Evolutionary conservation across 768 basidiomycete species (phyloP).

Genomic region (Rhizopogon vesiculosus): DNA sequence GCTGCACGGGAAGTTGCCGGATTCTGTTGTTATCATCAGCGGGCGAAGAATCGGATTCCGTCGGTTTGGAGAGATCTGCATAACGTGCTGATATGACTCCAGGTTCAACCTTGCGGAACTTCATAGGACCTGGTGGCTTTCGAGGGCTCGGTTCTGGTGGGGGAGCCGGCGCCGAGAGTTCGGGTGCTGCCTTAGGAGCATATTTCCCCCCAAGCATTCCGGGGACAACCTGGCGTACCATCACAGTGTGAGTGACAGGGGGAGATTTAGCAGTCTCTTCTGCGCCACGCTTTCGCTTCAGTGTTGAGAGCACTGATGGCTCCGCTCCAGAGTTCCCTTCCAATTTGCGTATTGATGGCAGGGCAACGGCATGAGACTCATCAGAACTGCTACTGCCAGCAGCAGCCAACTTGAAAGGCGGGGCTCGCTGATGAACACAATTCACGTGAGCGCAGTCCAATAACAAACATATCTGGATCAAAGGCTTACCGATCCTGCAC

Average conservation of each 20-base stretch:
- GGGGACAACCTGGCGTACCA: constrained; percentile 32
- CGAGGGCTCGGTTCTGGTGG: constrained; percentile 10
- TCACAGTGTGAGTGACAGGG: constrained; percentile 22
- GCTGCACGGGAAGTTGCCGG: neutral
- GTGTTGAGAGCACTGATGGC: constrained; percentile 8
- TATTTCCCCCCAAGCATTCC: constrained; percentile 27
- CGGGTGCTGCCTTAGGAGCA: constrained; percentile 15
- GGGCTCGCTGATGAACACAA: constrained; percentile 3
- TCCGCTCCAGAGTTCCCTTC: neutral
- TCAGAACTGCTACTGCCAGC: constrained; percentile 12
- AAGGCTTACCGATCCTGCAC: neutral
- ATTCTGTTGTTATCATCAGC: neutral
- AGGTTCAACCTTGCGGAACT: constrained; percentile 35
- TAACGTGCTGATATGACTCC: constrained; percentile 30
- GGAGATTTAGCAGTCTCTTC: constrained; percentile 10
- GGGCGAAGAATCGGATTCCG: neutral
- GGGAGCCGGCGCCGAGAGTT: constrained; percentile 2
- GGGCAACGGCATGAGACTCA: constrained; percentile 2
- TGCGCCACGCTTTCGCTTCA: constrained; percentile 28
- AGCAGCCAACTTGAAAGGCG: constrained; percentile 7
- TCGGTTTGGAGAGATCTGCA: neutral
- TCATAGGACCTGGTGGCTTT: constrained; percentile 24
- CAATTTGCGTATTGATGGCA: neutral
- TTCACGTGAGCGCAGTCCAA: neutral
- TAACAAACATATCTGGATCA: neutral